A percentile compares a stretch with the other conserved stretches of the same genome.
phyloP scores from a whole-genome alignment of 371 early-diverging fungal species.

The Mucor plumbeus region DNA sequence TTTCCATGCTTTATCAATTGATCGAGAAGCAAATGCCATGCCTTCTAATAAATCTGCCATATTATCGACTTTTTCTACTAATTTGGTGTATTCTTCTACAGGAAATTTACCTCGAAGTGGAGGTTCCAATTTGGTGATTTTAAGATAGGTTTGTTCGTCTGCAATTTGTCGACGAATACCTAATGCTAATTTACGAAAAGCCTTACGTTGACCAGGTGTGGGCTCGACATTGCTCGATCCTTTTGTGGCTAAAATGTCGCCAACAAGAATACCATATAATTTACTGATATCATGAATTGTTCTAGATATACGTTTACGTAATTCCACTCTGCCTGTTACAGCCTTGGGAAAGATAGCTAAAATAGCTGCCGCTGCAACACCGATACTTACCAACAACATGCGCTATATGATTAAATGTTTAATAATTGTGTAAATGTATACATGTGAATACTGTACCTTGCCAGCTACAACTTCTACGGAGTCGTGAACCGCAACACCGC shows the following conservation, averaged over 20 bases:
- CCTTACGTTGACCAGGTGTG: constrained; percentile 34
- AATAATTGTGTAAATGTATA: not conserved
- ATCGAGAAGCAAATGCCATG: constrained; percentile 38
- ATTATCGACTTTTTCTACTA: constrained; percentile 49
- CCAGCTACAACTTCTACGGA: constrained; percentile 47
- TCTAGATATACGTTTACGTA: constrained; percentile 46
- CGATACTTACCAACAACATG: constrained; percentile 43
- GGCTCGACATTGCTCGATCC: constrained; percentile 12
- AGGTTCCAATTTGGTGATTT: constrained; percentile 42
- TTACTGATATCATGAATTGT: constrained; percentile 47
- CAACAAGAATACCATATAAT: constrained; percentile 41
- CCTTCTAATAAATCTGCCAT: constrained; percentile 46
- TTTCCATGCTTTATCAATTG: constrained; percentile 32
- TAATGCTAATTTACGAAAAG: constrained; percentile 39
- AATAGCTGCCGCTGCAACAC: constrained; percentile 43
- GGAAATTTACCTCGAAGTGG: constrained; percentile 53
- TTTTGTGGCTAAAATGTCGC: constrained; percentile 16
- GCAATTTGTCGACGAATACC: constrained; percentile 49
- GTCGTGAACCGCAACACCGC: constrained; percentile 26
- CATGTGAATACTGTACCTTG: constrained; percentile 34
- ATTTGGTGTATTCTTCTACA: constrained; percentile 25
- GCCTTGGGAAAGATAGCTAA: constrained; percentile 45
- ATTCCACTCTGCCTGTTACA: constrained; percentile 45
- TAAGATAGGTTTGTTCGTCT: constrained; percentile 41
- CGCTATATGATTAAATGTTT: constrained; percentile 25